These are phyloP conservation scores for Lablab purpureus DNA, from an alignment of 306 rosid species.

Conservation along the genomic window DNA sequence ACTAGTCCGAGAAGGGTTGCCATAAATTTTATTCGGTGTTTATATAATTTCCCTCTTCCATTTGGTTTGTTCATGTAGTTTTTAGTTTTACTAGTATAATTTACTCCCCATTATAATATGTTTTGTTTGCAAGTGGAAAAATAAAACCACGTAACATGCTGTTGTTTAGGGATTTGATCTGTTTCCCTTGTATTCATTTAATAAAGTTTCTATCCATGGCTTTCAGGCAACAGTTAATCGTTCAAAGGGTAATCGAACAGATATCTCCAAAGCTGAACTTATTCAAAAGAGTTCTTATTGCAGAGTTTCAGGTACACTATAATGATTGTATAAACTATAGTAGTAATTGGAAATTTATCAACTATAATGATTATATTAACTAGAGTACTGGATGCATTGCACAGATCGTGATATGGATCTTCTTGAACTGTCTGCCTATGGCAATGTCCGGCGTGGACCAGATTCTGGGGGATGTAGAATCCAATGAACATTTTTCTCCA, in stretches of 20 bases:
- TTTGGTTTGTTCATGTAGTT: constrained; percentile 27
- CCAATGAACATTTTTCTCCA: constrained; percentile 57
- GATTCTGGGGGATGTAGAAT: constrained; percentile 91
- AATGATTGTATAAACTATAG: constrained; percentile 23
- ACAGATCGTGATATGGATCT: constrained; percentile 96
- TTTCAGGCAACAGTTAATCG: constrained; percentile 88
- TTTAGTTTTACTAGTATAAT: constrained; percentile 14
- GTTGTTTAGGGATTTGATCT: constrained; percentile 5
- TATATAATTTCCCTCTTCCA: constrained; percentile 18
- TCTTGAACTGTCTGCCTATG: constrained; percentile 85
- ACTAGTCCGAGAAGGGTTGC: background rate
- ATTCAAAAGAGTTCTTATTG: constrained; percentile 93
- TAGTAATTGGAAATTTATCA: constrained; percentile 23
- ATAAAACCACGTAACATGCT: background rate
- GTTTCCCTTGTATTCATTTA: constrained; percentile 21
- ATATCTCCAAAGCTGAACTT: constrained; percentile 77
- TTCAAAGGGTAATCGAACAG: constrained; percentile 86
- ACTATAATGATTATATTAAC: constrained; percentile 26
- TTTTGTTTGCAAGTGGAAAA: constrained; percentile 1
- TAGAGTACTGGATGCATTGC: constrained; percentile 46
- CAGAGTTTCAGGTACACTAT: constrained; percentile 81
- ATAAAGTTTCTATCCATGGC: constrained; percentile 22
- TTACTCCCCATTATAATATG: constrained; percentile 7
- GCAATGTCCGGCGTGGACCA: constrained; percentile 73
- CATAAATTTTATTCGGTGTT: constrained; percentile 2